Evolutionary conservation across 2,329 filamentous ascomycete genomes (phyloP).

Genomic region (Aureobasidium sp.): DNA sequence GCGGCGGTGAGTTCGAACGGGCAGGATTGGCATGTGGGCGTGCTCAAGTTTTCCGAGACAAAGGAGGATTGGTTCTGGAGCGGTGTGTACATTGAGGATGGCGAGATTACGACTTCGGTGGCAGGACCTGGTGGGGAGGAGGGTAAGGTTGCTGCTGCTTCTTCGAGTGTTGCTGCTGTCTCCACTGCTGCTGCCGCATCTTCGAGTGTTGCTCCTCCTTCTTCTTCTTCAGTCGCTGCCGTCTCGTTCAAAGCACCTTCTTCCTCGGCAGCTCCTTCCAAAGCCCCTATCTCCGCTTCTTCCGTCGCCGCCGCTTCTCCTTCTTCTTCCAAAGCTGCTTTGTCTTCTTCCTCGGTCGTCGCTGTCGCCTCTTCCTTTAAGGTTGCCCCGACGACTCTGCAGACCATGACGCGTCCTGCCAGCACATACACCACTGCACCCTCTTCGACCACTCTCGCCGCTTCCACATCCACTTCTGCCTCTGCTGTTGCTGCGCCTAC

Average conservation of each 20-base stretch:
- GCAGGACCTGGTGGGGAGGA: conserved; percentile 18
- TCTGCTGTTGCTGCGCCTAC: background rate
- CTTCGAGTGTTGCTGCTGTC: background rate
- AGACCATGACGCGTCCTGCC: background rate
- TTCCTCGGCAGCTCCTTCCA: background rate
- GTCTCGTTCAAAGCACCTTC: background rate
- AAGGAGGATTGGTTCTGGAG: conserved; percentile 65
- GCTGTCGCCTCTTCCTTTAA: background rate
- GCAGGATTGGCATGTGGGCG: conserved; percentile 65
- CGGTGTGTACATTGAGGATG: conserved; percentile 63
- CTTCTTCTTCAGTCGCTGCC: background rate
- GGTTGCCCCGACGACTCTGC: conserved; percentile 3
- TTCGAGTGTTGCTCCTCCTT: background rate
- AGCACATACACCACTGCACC: background rate
- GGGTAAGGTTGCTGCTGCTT: conserved; percentile 2
- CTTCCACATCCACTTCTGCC: background rate
- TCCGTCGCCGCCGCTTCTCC: background rate
- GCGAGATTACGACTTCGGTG: conserved; percentile 30
- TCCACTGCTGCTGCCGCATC: background rate
- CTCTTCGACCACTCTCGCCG: background rate
- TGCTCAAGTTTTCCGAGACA: conserved; percentile 56
- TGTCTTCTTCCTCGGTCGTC: background rate
- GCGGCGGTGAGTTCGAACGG: conserved; percentile 58
- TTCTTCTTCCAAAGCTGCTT: background rate
- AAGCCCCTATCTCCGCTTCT: background rate